Evolutionary conservation across 495 filamentous ascomycete species (phyloP), one percentile per base, ranked within the genome.

Genomic region (Xylaria intraflava): DNA sequence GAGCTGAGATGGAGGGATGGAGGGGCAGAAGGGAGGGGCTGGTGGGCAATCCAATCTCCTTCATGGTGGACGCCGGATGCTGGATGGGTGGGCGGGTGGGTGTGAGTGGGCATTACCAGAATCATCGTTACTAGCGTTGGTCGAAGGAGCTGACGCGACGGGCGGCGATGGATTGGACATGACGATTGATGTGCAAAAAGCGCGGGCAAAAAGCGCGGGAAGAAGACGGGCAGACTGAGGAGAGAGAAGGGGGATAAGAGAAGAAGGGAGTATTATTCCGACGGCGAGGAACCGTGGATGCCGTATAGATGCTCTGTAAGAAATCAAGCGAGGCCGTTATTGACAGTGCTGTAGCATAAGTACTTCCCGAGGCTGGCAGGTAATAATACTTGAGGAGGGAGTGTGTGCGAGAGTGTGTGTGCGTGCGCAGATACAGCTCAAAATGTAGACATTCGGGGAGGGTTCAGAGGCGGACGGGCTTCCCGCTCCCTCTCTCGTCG

Each of bases 121-220:
- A 46, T 64, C 64, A 64, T 66, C 64, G 57, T 66, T 64, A 54
- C 61, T 58, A 64, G 54, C 59, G 62, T 55, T 66, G 51, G 56
- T 62, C 54, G 61, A 54, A 31, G 64, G 57, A 51, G 57, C 57
- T 58, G 59, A 39, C 17, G 46, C 56, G 61, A 53, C 57, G 61
- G 64, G 22, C 56, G 61, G 59, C 59, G 64, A 55, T 50, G 64
- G 47, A 50, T 66, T 60, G 64, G 64, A 64, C 64, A 66, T 66
- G 64, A 62, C 61, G 45, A 40, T 19, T 10, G 52, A 20, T 19
- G 43, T 33, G 27, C 40, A n/a, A n/a, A n/a, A n/a, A n/a, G n/a
- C n/a, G n/a, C n/a, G n/a, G n/a, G 19, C 60, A 62, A 42, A 60
- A 45, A 46, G 51, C 35, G 16, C 5, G 4, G 35, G 12, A 17